Evolutionary conservation across 768 basidiomycete genomes (phyloP), one percentile per base, ranked within the genome.

Genomic region (Hygrophorus pudorinus): DNA sequence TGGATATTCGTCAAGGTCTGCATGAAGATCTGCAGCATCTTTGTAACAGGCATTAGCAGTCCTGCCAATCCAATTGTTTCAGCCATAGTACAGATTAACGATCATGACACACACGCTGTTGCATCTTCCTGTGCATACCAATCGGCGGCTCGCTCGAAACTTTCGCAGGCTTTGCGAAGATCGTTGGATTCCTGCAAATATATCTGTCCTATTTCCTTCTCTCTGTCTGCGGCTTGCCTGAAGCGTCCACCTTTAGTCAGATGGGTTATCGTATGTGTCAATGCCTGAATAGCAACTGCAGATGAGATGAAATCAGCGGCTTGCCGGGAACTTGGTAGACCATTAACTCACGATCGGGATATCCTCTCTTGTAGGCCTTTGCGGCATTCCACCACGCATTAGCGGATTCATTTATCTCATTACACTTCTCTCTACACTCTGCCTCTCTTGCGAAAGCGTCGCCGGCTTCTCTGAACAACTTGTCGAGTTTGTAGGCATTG

Each of bases 91-190:
- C 11, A 6, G 14, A 46, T 5, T 24, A 33, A 36, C 24, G 43
- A 40, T 20, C 7, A 27, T 45, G 2, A n/a, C 10, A 68, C 89
- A 61, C 68, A 96, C 94, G 94, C 92, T 50, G 79, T 74, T 10
- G 96, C 92, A 67, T 98, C 96, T 64, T 99, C 96, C 55, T 91
- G 85, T n/a, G 81, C 73, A 67, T 99, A 98, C 90, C 94, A 94
- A 33, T 99, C 92, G 18, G 82, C 94, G 10, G 96, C 96, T 39
- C 85, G 72, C 58, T 83, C 84, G 54, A 81, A 91, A 64, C 88
- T 90, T 47, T 97, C 91, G 56, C 89, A 88, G 43, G 92, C 92
- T 54, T 81, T 85, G 11, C 76, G 75, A 27, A 93, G 66, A 61
- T 96, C 86, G 53, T 79, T 70, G 34, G 71, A 65, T 52, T 90